Percentiles rank a stretch among this genome's conserved stretches.
Evolutionary conservation across 352 stramenopile genomes (phyloP).

Genomic region (Pythium scleroteichum): DNA sequence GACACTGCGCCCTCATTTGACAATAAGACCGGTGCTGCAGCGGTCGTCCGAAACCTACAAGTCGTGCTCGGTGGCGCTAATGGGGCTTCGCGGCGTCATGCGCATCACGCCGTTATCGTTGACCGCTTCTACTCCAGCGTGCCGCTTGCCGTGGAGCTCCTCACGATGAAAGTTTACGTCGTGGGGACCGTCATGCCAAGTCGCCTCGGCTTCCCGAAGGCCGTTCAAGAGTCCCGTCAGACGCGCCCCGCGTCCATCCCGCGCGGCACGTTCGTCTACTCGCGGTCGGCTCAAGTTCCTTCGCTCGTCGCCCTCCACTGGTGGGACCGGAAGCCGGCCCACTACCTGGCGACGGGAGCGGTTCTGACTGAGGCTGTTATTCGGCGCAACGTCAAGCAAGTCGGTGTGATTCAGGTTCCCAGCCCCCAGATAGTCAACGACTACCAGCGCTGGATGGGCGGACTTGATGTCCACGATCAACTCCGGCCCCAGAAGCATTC

Average conservation of each 20-base stretch:
- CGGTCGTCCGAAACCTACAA: conserved; percentile 29
- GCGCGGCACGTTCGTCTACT: conserved; percentile 27
- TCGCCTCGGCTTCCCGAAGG: conserved; percentile 12
- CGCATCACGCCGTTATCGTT: conserved; percentile 11
- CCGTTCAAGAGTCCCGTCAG: conserved; percentile 10
- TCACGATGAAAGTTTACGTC: conserved; percentile 30
- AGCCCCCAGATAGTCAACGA: conserved; percentile 29
- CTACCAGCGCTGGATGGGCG: conserved; percentile 36
- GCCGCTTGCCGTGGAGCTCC: conserved; percentile 20
- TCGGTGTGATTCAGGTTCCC: conserved; percentile 5
- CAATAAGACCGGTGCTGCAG: conserved; percentile 27
- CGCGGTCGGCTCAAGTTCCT: conserved; percentile 5
- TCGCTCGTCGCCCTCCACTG: conserved; percentile 24
- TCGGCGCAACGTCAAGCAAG: conserved; percentile 25
- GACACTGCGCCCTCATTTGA: conserved; percentile 15
- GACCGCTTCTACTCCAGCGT: conserved; percentile 33
- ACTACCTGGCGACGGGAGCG: conserved; percentile 25
- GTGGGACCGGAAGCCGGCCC: conserved; percentile 35
- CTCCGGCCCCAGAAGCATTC: conserved; percentile 29
- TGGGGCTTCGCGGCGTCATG: not conserved
- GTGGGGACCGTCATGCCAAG: conserved; percentile 30
- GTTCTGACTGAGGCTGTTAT: conserved; percentile 14
- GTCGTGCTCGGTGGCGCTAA: conserved; percentile 6
- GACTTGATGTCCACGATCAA: conserved; percentile 30
- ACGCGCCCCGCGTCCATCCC: conserved; percentile 14